A percentile compares a stretch with the other conserved stretches of the same genome.
phyloP scores from a whole-genome alignment of 2,329 filamentous ascomycete genomes.

The Ophiosphaerella korrae region DNA sequence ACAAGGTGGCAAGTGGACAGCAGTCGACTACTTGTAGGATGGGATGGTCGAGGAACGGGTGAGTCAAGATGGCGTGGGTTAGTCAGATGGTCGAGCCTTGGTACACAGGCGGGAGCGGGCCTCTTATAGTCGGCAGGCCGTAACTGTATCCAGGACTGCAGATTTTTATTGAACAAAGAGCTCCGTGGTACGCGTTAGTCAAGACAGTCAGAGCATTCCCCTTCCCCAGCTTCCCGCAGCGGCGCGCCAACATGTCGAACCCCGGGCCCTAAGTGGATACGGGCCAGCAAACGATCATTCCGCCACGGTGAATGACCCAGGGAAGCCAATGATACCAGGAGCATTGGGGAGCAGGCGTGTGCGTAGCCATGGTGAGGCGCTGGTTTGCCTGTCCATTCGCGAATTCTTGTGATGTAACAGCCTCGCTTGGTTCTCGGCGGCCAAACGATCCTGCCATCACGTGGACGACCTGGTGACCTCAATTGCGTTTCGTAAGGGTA shows the following conservation, averaged over 20 bases:
- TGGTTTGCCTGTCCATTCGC: constrained; percentile 12
- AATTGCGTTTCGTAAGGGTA: constrained; percentile 2
- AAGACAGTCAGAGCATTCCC: constrained; percentile 21
- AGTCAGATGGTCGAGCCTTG: constrained; percentile 17
- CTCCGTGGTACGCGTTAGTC: constrained; percentile 41
- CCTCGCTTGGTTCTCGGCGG: not conserved
- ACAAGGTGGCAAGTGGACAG: constrained; percentile 12
- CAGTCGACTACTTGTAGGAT: constrained; percentile 10
- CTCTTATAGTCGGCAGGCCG: constrained; percentile 34
- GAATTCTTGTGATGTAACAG: constrained; percentile 8
- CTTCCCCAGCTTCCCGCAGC: constrained; percentile 31
- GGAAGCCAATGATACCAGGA: constrained; percentile 16
- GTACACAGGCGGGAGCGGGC: constrained; percentile 10
- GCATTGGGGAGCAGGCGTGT: constrained; percentile 21
- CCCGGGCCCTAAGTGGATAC: constrained; percentile 28
- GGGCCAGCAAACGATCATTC: constrained; percentile 24
- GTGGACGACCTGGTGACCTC: not conserved
- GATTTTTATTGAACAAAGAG: constrained; percentile 37
- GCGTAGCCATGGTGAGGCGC: constrained; percentile 27
- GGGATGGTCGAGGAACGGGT: constrained; percentile 12
- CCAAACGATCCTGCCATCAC: not conserved
- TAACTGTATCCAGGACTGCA: constrained; percentile 17
- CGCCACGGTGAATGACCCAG: constrained; percentile 29
- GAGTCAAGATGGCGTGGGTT: constrained; percentile 12
- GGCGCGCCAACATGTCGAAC: constrained; percentile 33